Evolutionary conservation across 1,284 basidiomycete species (phyloP), one percentile per base, ranked within the genome.

Genomic region (Papiliotrema nemorosa): DNA sequence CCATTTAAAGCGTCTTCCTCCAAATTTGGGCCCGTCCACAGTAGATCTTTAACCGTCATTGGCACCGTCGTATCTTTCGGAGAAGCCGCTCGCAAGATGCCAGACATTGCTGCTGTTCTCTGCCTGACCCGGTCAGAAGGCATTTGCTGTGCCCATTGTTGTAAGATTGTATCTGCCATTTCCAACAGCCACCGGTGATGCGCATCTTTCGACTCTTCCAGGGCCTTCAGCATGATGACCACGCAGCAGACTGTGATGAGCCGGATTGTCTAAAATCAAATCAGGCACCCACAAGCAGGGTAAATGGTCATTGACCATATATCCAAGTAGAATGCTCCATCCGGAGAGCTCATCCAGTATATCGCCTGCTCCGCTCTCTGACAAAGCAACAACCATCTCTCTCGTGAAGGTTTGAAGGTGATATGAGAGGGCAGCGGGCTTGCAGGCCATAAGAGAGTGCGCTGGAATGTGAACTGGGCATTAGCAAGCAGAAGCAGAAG

Each of bases 301-400:
- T 60, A 60, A 13, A 48, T 34, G 5, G 43, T 50, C 14, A 42
- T 52, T 0, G 53, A 47, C 59, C 55, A 60, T 13, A 53, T 44
- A 36, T 58, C 57, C 10, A 58, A 35, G 25, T 53, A 55, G n/a
- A 54, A 55, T 14, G 40, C 20, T 13, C 59, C 59, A 13, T 50
- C 43, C 0, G 53, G 40, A 3, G 53, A 48, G 62, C 71, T 49
- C 63, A 72, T 12, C 74, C 74, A 60, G 12, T 53, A 41, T 5
- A 54, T 33, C 5, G 52, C 59, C 29, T 52, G 42, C 31, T 55
- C 50, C 10, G 54, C 48, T 21, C 55, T 31, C 14, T 38, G 24
- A 7, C 45, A 36, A 5, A 60, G 41, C 2, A 20, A 37, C 13
- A 36, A 3, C 54, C 53, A 58, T 13, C 56, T 40, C 13, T 47